Evolutionary conservation across 2,329 filamentous ascomycete genomes (phyloP), one percentile per base, ranked within the genome.

Genomic region (Gyromitra esculenta): DNA sequence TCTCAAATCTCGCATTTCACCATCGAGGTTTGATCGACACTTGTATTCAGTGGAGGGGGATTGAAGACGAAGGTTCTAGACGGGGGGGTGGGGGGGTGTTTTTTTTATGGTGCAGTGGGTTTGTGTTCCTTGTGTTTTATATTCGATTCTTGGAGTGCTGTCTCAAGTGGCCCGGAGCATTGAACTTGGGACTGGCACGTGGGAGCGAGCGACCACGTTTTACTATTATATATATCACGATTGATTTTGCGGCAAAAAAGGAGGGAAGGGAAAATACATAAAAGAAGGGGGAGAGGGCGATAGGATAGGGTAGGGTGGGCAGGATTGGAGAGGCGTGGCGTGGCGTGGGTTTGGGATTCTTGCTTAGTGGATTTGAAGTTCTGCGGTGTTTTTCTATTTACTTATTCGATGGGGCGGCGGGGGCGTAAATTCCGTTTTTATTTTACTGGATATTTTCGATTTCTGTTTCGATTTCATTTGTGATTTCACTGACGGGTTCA

Each of bases 1-100:
- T 91, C 89, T 77, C 90, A 92, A 83, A 92, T 92, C 81, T 91
- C 89, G 82, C 89, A 91, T 82, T 92, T 91, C 80, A 89, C 86
- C 50, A 91, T 92, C 80, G 89, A 91, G 81, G 89, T 91, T 75
- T 91, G 82, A 76, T 41, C 2, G 52, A 39, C 15, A n/a, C 18
- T 63, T 31, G 4, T 52, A 45, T 43, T 54, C 25, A 39, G 11
- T 64, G 3, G 18, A 11, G 41, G 31, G 45, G 45, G 45, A 1
- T 50, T 50, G 7, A 18, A 31, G 25, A 31, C 4, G 25, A 31
- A 56, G 62, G 37, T 45, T 60, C 31, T 70, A 50, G 54, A 25
- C 18, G 11, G 37, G 21, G 21, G 18, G 39, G 43, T 45, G 18
- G 56, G 9, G 18, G 25, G 25, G 25, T 4, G 25, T 31, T 31